Conservation (phyloP, 176 grass and related monocot genomes). For the Oropetium thomaeum region DNA sequence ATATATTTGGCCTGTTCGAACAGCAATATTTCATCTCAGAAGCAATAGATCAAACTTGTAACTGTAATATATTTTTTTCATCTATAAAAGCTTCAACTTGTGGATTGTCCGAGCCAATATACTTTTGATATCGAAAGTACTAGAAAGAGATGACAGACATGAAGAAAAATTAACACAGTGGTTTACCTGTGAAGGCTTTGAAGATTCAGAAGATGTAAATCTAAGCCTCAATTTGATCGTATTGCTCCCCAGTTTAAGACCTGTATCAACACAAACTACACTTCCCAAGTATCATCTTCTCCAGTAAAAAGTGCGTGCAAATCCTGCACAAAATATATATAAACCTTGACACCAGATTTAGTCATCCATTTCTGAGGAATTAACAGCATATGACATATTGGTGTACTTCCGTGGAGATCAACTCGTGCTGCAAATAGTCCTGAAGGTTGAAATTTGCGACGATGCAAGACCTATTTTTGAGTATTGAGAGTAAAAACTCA, state of each 20-base stretch:
- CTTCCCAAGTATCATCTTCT: conserved; percentile 95
- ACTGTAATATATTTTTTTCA: neutral
- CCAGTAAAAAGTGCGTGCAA: conserved; percentile 95
- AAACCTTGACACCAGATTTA: conserved; percentile 7
- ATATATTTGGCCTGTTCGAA: neutral
- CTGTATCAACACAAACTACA: conserved; percentile 75
- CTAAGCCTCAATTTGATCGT: conserved; percentile 88
- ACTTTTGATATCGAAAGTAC: neutral
- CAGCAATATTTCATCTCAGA: conserved; percentile 19
- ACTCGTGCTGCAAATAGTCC: conserved; percentile 89
- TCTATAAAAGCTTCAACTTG: neutral
- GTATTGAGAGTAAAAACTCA: conserved; percentile 21
- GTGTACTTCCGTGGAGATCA: conserved; percentile 72
- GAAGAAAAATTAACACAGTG: conserved; percentile 14
- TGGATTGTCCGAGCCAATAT: neutral
- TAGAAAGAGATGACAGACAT: conserved; percentile 21
- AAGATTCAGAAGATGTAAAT: conserved; percentile 70
- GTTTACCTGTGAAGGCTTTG: conserved; percentile 80
- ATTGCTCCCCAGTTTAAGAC: conserved; percentile 62
- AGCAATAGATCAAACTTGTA: neutral
- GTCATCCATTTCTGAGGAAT: conserved; percentile 5
- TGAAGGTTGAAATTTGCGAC: conserved; percentile 92
- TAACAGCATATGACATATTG: conserved; percentile 43
- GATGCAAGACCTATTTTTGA: conserved; percentile 76
- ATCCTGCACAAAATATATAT: conserved; percentile 52